Percentiles rank a stretch among this genome's conserved stretches.
Conservation (phyloP, 352 stramenopile species). For the Phytophthora pistaciae region DNA sequence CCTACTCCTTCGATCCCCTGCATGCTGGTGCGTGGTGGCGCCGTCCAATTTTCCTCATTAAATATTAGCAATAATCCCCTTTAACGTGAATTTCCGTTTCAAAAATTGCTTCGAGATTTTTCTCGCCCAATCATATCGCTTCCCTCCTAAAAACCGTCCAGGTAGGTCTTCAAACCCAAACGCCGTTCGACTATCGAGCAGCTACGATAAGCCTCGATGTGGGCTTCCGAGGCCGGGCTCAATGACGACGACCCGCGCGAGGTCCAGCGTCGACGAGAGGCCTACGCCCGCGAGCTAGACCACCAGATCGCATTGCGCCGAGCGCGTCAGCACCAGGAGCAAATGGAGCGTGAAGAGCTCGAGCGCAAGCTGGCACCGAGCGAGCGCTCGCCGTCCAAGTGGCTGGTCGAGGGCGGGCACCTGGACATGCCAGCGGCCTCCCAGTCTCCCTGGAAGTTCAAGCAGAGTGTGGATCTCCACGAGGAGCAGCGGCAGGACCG, state of each 20-base stretch:
- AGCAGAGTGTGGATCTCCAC: slow-evolving; percentile 19
- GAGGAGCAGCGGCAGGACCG: slow-evolving; percentile 40
- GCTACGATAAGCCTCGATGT: slow-evolving; percentile 61
- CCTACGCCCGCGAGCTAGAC: slow-evolving; percentile 75
- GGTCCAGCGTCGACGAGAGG: slow-evolving; percentile 62
- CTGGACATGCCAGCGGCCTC: slow-evolving; percentile 28
- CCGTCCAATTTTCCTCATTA: slow-evolving; percentile 6
- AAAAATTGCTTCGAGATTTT: slow-evolving; percentile 5
- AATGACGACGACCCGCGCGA: slow-evolving; percentile 42
- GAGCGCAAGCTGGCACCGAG: slow-evolving; percentile 61
- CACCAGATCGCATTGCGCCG: slow-evolving; percentile 74
- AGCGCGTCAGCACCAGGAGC: slow-evolving; percentile 54
- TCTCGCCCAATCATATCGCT: slow-evolving; percentile 44
- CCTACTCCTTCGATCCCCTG: too few relatives aligned
- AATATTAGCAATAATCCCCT: not conserved
- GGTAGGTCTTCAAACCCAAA: slow-evolving; percentile 13
- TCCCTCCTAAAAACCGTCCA: slow-evolving; percentile 43
- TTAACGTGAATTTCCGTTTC: slow-evolving; percentile 12
- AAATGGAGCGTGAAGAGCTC: slow-evolving; percentile 62
- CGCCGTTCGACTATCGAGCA: slow-evolving; percentile 5
- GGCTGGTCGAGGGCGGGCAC: slow-evolving; percentile 72
- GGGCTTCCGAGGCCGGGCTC: slow-evolving; percentile 48
- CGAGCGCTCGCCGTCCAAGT: slow-evolving; percentile 72
- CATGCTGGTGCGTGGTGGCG: not conserved
- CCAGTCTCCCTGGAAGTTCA: slow-evolving; percentile 27